Evolutionary conservation across 768 basidiomycete species (phyloP), one percentile per base, ranked within the genome.

Genomic region (Porphyrellus cyaneotinctus): DNA sequence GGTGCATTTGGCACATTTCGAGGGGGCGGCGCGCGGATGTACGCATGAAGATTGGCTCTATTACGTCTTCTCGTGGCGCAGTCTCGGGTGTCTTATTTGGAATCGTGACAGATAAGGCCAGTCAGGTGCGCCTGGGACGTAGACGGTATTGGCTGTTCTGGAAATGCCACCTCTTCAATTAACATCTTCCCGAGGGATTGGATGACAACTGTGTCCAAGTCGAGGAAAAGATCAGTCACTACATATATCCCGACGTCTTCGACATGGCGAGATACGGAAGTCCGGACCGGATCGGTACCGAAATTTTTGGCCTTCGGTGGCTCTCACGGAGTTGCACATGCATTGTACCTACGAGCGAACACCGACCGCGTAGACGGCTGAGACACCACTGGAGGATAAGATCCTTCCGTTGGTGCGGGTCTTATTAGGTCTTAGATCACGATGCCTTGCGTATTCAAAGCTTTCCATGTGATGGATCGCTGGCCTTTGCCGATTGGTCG

Each of bases 331-430:
- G 38, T 30, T 5, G 4, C 41, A 37, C 26, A 15, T 35, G 24
- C 14, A 3, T 22, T 18, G 41, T 36, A 18, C 12, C n/a, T 11
- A 12, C 38, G 14, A 43, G 38, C 17, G 12, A 23, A 15, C n/a
- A 26, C 35, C 38, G 18, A 12, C 24, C 33, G 24, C 15, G 22
- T 36, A 32, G 44, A 37, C 20, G 13, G 10, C 12, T 14, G 22
- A 38, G 47, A 55, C 43, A 36, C 20, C 18, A 24, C 18, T 22
- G 12, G 23, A n/a, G 51, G 61, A 49, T 51, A 56, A 56, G 53
- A 53, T 56, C 61, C 61, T 59, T 51, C 60, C 59, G 56, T 42
- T 2, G 31, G 39, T 24, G 33, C 43, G 48, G 52, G 49, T 49
- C 49, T 49, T 43, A 49, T 31, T 41, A 32, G 41, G 20, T 33